Evolutionary conservation across 108 stramenopile species (phyloP), one percentile per base, ranked within the genome.

Genomic region (Cyclostephanos invisitatus): DNA sequence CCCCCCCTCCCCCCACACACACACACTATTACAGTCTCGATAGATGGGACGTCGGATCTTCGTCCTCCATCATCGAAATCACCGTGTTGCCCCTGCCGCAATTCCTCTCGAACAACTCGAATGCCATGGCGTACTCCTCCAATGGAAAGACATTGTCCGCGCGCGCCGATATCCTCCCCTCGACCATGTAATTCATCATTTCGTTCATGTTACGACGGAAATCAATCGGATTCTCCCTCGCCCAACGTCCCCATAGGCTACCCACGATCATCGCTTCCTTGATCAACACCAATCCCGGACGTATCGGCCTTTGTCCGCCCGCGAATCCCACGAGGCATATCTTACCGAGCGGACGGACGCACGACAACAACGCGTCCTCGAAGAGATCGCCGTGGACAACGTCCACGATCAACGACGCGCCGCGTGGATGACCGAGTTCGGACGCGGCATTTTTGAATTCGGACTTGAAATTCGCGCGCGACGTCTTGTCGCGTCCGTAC

Each of bases 291-390:
- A 80, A 62, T 9, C 78, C 89, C 0, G 89, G 89, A 36, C 84
- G 73, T 53, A 90, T 87, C n/a, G 81, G 83, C 49, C 67, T 73
- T 75, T 90, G 89, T 0, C 89, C 89, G 0, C 85, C 89, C 18
- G 84, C 81, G 63, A 90, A 90, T 12, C 89, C 89, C 4, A 90
- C 89, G 48, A 90, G 82, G 25, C 80, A 81, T 46, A 90, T 90
- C 18, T 78, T 87, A 22, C 89, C 89, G 7, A 90, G 77, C 2
- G 89, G 89, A 46, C 70, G 62, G 6, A 85, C 56, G 22, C 77
- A 82, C 0, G 85, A 85, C 0, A 87, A 32, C 0, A 90, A 62
- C 6, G 89, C 85, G 28, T 74, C 60, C 68, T 87, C 81, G 57
- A 90, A 90, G 27, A 90, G 73, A 38, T 85, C 81, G 4, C 89